Conservation (phyloP, 2,329 filamentous ascomycete species). For the Alternaria ventricosa region DNA sequence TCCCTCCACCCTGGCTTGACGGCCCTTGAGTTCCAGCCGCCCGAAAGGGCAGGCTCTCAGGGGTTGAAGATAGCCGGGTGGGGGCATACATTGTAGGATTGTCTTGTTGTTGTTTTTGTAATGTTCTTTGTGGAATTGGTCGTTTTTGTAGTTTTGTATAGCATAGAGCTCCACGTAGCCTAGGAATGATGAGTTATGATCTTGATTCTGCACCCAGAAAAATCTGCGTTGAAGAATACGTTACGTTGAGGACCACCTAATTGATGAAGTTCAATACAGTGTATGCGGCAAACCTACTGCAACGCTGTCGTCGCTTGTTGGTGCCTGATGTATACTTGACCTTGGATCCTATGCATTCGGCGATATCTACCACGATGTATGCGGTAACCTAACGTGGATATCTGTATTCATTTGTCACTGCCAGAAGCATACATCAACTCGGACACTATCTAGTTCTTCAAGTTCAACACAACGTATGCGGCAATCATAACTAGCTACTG, state of each 20-base stretch:
- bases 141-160: background rate
- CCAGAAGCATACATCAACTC: background rate
- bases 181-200: conserved; percentile 7
- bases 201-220: background rate
- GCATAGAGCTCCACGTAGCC: background rate
- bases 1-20: conserved; percentile 19
- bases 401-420: background rate
- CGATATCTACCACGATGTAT: background rate
- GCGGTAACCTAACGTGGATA: background rate
- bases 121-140: background rate
- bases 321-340: background rate
- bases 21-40: conserved; percentile 20
- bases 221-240: background rate
- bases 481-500: background rate
- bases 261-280: background rate
- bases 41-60: conserved; percentile 24
- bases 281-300: background rate
- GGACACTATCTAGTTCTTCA: background rate
- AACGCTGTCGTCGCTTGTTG: background rate
- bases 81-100: background rate
- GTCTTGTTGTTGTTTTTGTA: background rate
- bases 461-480: background rate
- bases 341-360: background rate
- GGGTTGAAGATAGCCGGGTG: conserved; percentile 18
- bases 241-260: background rate